Conservation (phyloP, 768 basidiomycete species). For the Pleurotus djamor region DNA sequence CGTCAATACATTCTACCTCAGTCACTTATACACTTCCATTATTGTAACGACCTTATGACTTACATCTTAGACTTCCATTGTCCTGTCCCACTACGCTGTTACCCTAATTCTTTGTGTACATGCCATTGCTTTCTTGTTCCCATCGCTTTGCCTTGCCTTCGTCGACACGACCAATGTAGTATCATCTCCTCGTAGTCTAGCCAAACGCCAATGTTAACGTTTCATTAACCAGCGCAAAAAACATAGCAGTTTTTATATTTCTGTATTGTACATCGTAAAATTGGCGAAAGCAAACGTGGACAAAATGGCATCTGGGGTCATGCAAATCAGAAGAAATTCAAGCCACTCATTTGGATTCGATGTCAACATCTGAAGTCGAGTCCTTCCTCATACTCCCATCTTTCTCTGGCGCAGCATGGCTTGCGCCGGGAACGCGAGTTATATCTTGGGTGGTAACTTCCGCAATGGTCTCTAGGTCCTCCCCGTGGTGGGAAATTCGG, state of each 20-base stretch:
- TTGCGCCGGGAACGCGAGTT: neutral
- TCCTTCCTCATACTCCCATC: neutral
- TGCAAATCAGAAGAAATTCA: neutral
- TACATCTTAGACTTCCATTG: neutral
- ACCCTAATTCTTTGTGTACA: neutral
- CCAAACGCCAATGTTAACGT: too few relatives aligned
- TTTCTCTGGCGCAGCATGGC: neutral
- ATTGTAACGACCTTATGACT: neutral
- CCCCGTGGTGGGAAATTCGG: neutral
- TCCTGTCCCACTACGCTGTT: neutral
- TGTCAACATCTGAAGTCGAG: neutral
- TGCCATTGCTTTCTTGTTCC: neutral
- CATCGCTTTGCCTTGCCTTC: neutral
- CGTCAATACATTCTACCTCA: neutral
- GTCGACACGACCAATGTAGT: neutral
- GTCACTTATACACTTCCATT: neutral
- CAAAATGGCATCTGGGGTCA: neutral
- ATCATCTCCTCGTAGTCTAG: neutral
- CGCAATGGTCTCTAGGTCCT: constrained; percentile 10
- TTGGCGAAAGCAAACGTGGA: neutral
- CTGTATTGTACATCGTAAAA: too few relatives aligned
- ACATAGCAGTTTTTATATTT: too few relatives aligned
- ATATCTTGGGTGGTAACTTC: neutral
- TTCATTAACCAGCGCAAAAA: too few relatives aligned
- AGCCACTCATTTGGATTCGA: neutral